phyloP scores from a whole-genome alignment of 2,329 filamentous ascomycete species.

The Podosphaera aphanis region DNA sequence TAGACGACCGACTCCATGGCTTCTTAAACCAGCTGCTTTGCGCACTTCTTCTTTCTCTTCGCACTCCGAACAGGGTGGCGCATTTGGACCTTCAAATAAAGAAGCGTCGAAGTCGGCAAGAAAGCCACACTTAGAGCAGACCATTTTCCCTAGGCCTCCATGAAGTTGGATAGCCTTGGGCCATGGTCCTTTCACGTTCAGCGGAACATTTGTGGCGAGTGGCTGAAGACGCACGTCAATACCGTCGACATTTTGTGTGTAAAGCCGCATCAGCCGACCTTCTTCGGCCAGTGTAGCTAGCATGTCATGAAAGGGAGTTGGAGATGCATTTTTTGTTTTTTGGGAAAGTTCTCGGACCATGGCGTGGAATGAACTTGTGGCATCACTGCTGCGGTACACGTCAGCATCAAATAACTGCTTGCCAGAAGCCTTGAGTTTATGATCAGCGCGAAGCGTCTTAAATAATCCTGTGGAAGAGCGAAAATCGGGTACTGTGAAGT shows the following conservation, averaged over 20 bases:
- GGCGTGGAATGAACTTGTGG: constrained; percentile 77
- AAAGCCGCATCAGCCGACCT: constrained; percentile 67
- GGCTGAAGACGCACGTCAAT: constrained; percentile 70
- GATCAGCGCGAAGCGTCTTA: constrained; percentile 58
- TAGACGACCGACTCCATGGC: constrained; percentile 75
- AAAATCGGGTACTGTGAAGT: constrained; percentile 60
- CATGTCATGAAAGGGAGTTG: constrained; percentile 81
- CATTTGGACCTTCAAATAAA: constrained; percentile 62
- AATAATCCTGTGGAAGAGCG: constrained; percentile 81
- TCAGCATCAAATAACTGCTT: constrained; percentile 95
- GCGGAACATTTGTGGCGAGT: constrained; percentile 55
- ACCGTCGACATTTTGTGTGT: constrained; percentile 92
- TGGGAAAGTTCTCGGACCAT: constrained; percentile 82
- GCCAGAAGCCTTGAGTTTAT: constrained; percentile 78
- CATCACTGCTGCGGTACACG: constrained; percentile 77
- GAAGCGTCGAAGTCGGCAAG: constrained; percentile 53
- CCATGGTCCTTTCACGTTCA: constrained; percentile 73
- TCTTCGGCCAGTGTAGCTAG: constrained; percentile 75
- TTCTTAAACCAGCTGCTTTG: constrained; percentile 61
- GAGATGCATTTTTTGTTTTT: constrained; percentile 51
- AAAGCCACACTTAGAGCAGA: constrained; percentile 75
- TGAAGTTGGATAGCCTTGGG: constrained; percentile 83
- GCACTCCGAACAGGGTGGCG: constrained; percentile 60
- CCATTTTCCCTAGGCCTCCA: constrained; percentile 84
- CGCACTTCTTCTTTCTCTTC: constrained; percentile 52